phyloP scores from a whole-genome alignment of 208 protist genomes.

The Leishmania amazonensis region DNA sequence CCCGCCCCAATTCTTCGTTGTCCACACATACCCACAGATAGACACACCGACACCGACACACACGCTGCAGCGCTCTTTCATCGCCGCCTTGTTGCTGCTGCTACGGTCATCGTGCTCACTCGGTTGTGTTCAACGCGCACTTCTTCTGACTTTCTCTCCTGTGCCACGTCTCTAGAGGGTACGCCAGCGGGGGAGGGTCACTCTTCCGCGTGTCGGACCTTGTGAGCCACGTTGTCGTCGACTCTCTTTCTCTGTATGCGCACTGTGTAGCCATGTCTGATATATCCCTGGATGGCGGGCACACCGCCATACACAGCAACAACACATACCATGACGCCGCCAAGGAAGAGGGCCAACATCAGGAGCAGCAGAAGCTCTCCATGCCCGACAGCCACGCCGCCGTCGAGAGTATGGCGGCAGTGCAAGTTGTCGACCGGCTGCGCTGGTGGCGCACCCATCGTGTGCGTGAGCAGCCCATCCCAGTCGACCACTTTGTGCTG shows the following conservation, averaged over 20 bases:
- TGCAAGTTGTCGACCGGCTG: constrained; percentile 72
- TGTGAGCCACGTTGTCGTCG: background rate
- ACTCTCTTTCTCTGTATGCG: constrained; percentile 4
- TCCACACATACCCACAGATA: background rate
- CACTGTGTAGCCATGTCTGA: constrained; percentile 2
- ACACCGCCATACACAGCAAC: constrained; percentile 21
- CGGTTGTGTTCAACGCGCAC: background rate
- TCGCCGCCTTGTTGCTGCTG: background rate
- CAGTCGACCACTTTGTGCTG: constrained; percentile 43
- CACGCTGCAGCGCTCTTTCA: background rate
- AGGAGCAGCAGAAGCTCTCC: constrained; percentile 5
- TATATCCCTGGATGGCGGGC: background rate
- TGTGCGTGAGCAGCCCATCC: constrained; percentile 46
- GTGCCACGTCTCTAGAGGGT: background rate
- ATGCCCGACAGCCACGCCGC: background rate
- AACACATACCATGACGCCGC: background rate
- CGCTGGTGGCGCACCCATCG: constrained; percentile 68
- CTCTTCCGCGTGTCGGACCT: background rate
- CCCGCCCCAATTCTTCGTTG: constrained; percentile 4
- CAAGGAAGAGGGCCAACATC: background rate
- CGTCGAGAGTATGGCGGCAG: constrained; percentile 16
- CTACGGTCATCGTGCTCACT: background rate
- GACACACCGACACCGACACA: background rate
- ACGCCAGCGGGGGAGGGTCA: background rate
- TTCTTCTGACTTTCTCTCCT: background rate